Percentiles rank a stretch among this genome's conserved stretches.
phyloP scores from a whole-genome alignment of 805 yeast genomes.

The Diddensiella santjacobensis region DNA sequence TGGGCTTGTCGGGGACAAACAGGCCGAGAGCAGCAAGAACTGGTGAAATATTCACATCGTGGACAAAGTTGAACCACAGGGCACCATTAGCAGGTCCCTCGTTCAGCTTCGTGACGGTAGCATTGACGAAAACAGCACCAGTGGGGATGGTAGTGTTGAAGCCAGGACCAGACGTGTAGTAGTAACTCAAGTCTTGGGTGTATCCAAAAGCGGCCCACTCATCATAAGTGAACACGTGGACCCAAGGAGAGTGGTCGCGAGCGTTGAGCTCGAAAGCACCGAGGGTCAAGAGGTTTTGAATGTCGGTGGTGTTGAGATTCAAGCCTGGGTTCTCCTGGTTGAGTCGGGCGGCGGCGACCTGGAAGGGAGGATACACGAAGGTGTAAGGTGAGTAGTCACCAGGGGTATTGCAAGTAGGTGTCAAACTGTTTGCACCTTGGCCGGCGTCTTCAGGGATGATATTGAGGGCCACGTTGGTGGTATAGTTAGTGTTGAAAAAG shows the following conservation, averaged over 20 bases:
- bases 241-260: slow-evolving; percentile 43
- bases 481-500: slow-evolving; percentile 46
- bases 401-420: slow-evolving; percentile 47
- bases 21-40: slow-evolving; percentile 49
- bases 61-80: slow-evolving; percentile 47
- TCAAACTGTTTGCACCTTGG: slow-evolving; percentile 57
- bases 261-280: slow-evolving; percentile 52
- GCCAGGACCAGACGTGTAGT: slow-evolving; percentile 50
- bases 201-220: slow-evolving; percentile 46
- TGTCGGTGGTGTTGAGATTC: slow-evolving; percentile 40
- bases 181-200: slow-evolving; percentile 39
- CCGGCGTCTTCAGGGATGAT: slow-evolving; percentile 45
- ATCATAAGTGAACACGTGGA: slow-evolving; percentile 44
- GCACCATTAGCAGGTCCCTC: slow-evolving; percentile 34
- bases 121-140: slow-evolving; percentile 47
- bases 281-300: slow-evolving; percentile 40
- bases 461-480: slow-evolving; percentile 36
- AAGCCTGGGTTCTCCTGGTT: slow-evolving; percentile 36
- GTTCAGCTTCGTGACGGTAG: slow-evolving; percentile 44
- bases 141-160: slow-evolving; percentile 38
- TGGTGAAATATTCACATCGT: slow-evolving; percentile 54
- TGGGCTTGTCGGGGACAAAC: slow-evolving; percentile 37
- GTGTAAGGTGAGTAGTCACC: slow-evolving; percentile 27
- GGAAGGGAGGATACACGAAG: slow-evolving; percentile 22
- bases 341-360: slow-evolving; percentile 29